Percentiles rank a stretch among this genome's conserved stretches.
phyloP scores from a whole-genome alignment of 148 eudicot species.

The Chenopodium album region DNA sequence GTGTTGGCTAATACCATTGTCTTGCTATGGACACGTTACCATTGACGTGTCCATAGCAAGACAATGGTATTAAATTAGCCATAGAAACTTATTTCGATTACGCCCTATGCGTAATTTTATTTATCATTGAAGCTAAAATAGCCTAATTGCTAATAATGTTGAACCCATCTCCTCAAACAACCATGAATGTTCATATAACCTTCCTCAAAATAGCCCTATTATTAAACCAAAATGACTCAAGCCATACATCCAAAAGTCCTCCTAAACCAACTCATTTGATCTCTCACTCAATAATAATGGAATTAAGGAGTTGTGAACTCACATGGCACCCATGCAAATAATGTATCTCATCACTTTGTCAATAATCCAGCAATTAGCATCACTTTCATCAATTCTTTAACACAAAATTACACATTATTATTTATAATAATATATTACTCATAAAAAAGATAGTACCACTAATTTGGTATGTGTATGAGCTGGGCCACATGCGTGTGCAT shows the following conservation, averaged over 20 bases:
- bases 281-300: slow-evolving; percentile 25
- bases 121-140: no score
- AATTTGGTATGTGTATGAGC: slow-evolving; percentile 19
- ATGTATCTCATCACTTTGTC: slow-evolving; percentile 13
- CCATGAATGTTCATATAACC: background rate
- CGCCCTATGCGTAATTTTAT: no score
- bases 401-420: no score
- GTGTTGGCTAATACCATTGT: no score
- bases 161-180: no score
- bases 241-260: background rate
- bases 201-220: background rate
- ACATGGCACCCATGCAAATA: slow-evolving; percentile 28
- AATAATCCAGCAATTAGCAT: slow-evolving; percentile 1
- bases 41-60: no score
- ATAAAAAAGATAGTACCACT: slow-evolving; percentile 1
- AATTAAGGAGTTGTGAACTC: slow-evolving; percentile 6
- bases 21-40: no score
- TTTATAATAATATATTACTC: no score
- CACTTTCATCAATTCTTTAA: background rate
- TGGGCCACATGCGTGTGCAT: slow-evolving; percentile 35
- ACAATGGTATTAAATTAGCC: no score
- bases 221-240: background rate
- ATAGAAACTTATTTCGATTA: no score
- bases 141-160: no score
- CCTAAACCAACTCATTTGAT: background rate